Conservation (phyloP, 768 basidiomycete genomes). For the Symmetrospora coprosmae region DNA sequence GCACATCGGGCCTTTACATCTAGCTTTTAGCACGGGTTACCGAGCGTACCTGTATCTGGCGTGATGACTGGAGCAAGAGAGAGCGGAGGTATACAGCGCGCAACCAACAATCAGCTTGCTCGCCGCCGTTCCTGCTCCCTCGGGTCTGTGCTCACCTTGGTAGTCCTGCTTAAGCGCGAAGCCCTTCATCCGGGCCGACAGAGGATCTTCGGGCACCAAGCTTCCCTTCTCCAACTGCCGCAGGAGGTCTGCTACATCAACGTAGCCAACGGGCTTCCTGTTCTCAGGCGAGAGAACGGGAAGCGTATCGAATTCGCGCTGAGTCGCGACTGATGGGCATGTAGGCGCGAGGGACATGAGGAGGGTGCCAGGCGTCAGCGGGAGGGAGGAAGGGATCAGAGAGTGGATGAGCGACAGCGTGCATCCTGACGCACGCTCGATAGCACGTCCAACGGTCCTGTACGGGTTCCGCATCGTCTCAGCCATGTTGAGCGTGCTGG, state of each 20-base stretch:
- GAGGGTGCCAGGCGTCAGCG: too few species aligned
- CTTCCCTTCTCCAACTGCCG: background rate
- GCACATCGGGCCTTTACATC: too few species aligned
- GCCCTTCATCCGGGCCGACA: background rate
- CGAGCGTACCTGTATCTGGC: slow-evolving; percentile 14
- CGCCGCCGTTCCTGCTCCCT: background rate
- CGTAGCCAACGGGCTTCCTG: slow-evolving; percentile 13
- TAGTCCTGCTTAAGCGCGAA: slow-evolving; percentile 15
- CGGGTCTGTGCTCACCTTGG: background rate
- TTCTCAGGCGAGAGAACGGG: slow-evolving; percentile 18
- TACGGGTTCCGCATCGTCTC: too few species aligned
- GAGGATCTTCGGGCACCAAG: background rate
- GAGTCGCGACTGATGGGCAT: slow-evolving; percentile 3
- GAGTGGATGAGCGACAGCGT: too few species aligned
- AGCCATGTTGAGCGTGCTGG: too few species aligned
- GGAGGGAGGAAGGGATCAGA: too few species aligned
- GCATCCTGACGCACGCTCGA: slow-evolving; percentile 5
- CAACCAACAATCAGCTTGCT: background rate
- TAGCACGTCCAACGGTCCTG: slow-evolving; percentile 10
- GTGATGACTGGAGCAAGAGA: slow-evolving; percentile 18
- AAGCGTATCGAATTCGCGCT: slow-evolving; percentile 17
- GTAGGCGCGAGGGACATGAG: background rate
- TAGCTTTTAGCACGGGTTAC: too few species aligned
- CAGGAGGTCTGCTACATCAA: slow-evolving; percentile 1
- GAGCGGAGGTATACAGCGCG: too few species aligned